Conservation (phyloP, 129 eudicot genomes). For the Centella asiatica region DNA sequence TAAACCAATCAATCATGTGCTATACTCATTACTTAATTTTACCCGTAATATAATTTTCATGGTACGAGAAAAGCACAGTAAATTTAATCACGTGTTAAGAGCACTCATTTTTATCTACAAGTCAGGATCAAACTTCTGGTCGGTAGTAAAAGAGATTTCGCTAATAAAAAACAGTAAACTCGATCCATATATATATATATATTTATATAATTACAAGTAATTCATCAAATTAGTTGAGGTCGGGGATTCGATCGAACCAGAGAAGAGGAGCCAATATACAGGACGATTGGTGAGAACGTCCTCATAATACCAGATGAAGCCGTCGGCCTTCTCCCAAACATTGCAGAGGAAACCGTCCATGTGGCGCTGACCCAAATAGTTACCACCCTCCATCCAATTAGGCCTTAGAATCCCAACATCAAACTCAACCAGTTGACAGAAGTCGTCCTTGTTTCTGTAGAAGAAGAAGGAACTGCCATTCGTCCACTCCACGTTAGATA, state of each 20-base stretch:
- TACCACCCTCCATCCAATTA: slow-evolving; percentile 71
- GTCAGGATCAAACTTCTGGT: not conserved
- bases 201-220: no score
- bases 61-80: no score
- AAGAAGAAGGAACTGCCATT: slow-evolving; percentile 54
- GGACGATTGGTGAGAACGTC: slow-evolving; percentile 59
- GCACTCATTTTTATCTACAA: no score
- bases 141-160: no score
- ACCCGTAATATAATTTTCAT: no score
- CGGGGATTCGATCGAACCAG: no score
- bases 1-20: no score
- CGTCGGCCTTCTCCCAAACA: slow-evolving; percentile 64
- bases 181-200: no score
- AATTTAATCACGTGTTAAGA: no score
- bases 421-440: slow-evolving; percentile 26
- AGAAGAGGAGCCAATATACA: slow-evolving; percentile 66
- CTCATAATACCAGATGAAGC: slow-evolving; percentile 65
- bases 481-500: slow-evolving; percentile 70
- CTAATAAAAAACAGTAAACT: no score
- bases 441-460: slow-evolving; percentile 14
- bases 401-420: slow-evolving; percentile 76
- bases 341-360: slow-evolving; percentile 50
- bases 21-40: no score
- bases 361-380: slow-evolving; percentile 49
- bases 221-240: no score